These are phyloP conservation scores for Ascocoryne sarcoides DNA, from an alignment of 2,329 filamentous ascomycete genomes.

Conservation along the genomic window DNA sequence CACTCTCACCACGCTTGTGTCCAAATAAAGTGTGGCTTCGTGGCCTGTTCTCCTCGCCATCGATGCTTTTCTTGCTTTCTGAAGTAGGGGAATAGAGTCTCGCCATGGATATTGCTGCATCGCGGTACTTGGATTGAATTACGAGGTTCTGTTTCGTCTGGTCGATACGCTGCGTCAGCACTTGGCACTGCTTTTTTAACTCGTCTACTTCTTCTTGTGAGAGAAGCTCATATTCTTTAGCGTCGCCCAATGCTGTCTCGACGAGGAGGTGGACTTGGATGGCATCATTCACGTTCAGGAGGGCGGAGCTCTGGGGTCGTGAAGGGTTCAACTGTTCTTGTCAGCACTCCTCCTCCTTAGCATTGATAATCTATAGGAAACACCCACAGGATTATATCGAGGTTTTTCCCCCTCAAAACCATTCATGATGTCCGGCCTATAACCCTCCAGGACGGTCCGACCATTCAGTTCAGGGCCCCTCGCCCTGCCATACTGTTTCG, in stretches of 20 bases:
- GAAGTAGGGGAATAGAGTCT: conserved; percentile 62
- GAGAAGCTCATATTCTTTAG: conserved; percentile 73
- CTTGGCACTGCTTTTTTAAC: conserved; percentile 76
- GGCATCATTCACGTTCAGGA: conserved; percentile 56
- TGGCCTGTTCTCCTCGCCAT: conserved; percentile 38
- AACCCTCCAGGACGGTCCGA: conserved; percentile 49
- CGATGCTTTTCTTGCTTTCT: conserved; percentile 40
- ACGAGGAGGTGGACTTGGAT: conserved; percentile 88
- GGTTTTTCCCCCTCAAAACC: conserved; percentile 46
- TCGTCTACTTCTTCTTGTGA: conserved; percentile 87
- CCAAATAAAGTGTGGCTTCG: conserved; percentile 39
- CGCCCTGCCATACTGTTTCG: conserved; percentile 6
- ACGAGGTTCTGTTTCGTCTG: conserved; percentile 74
- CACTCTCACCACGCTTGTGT: conserved; percentile 33
- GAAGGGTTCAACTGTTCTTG: conserved; percentile 39
- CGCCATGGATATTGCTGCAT: conserved; percentile 81
- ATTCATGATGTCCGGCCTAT: conserved; percentile 45
- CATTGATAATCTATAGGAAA: not conserved
- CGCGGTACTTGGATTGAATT: conserved; percentile 87
- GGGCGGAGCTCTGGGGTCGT: conserved; percentile 45
- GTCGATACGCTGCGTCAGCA: conserved; percentile 68
- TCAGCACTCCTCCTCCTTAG: conserved; percentile 8
- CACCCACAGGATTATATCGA: conserved; percentile 47
- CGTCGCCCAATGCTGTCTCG: conserved; percentile 87
- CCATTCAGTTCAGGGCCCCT: conserved; percentile 30